phyloP scores from a whole-genome alignment of 495 filamentous ascomycete genomes.

The Cairneyella variabilis region DNA sequence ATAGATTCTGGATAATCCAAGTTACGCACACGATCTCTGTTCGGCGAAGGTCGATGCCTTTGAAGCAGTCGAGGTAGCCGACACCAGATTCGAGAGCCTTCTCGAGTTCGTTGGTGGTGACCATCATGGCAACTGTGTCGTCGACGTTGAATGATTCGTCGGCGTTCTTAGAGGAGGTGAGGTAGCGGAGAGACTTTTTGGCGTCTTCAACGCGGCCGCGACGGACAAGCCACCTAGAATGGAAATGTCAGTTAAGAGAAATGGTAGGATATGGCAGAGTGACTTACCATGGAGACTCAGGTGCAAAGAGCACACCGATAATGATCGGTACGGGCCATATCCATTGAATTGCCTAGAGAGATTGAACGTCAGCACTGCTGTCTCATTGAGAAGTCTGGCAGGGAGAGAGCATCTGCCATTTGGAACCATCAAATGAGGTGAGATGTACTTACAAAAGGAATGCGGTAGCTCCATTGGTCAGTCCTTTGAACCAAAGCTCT shows the following conservation, averaged over 20 bases:
- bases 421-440: no score
- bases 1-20: slow-evolving; percentile 46
- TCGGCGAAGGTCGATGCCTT: slow-evolving; percentile 48
- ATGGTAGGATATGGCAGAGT: slow-evolving; percentile 34
- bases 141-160: slow-evolving; percentile 55
- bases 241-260: slow-evolving; percentile 35
- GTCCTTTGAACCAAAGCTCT: slow-evolving; percentile 38
- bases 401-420: no score
- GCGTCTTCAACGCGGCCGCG: slow-evolving; percentile 63
- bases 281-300: slow-evolving; percentile 68
- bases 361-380: no score
- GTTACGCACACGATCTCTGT: slow-evolving; percentile 53
- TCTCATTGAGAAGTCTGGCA: no score
- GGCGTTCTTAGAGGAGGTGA: slow-evolving; percentile 48
- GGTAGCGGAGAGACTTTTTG: slow-evolving; percentile 59
- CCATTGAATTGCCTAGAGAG: slow-evolving; percentile 58
- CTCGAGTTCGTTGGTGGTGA: slow-evolving; percentile 61
- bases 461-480: slow-evolving; percentile 51
- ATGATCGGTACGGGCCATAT: slow-evolving; percentile 77
- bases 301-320: slow-evolving; percentile 64
- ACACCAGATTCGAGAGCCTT: slow-evolving; percentile 52
- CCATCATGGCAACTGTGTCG: slow-evolving; percentile 53
- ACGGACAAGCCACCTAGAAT: slow-evolving; percentile 63
- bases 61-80: slow-evolving; percentile 52
- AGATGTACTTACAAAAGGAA: slow-evolving; percentile 58